Percentiles rank a stretch among this genome's conserved stretches.
These are phyloP conservation scores for Huntiella omanensis DNA, from an alignment of 2,329 filamentous ascomycete species.

Conservation along the genomic window DNA sequence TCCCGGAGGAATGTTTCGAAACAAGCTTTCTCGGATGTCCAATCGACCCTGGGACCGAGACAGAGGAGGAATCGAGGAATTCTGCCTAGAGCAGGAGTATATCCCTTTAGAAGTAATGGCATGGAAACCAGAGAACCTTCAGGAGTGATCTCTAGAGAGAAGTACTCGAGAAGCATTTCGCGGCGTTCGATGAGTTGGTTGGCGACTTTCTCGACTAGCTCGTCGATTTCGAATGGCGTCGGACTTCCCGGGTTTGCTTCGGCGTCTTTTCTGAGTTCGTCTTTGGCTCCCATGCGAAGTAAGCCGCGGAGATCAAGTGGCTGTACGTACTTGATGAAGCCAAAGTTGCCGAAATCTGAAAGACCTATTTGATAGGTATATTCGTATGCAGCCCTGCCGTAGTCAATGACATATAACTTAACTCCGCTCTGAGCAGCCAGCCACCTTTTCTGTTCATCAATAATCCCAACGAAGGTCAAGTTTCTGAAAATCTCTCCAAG, in stretches of 20 bases:
- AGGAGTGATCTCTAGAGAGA: conserved; percentile 64
- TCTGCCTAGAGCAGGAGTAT: conserved; percentile 70
- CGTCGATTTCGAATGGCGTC: conserved; percentile 20
- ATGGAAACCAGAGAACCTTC: conserved; percentile 61
- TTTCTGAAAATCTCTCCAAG: conserved; percentile 73
- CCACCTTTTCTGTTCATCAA: conserved; percentile 70
- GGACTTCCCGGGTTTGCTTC: conserved; percentile 43
- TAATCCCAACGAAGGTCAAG: conserved; percentile 84
- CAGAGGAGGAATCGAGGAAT: conserved; percentile 74
- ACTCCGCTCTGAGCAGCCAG: conserved; percentile 88
- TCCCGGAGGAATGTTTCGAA: conserved; percentile 75
- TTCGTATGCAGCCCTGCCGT: conserved; percentile 68
- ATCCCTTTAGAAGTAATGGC: conserved; percentile 74
- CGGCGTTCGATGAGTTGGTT: conserved; percentile 53
- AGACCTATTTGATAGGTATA: conserved; percentile 93
- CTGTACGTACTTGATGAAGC: conserved; percentile 60
- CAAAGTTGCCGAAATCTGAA: conserved; percentile 92
- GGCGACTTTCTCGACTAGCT: conserved; percentile 44
- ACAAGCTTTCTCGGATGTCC: conserved; percentile 67
- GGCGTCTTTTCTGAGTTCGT: conserved; percentile 34
- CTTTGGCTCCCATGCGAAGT: conserved; percentile 51
- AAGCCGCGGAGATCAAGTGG: conserved; percentile 53
- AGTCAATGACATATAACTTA: conserved; percentile 82
- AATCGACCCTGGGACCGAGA: conserved; percentile 74
- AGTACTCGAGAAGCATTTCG: conserved; percentile 86